Evolutionary conservation across 2,329 filamentous ascomycete species (phyloP).

Genomic region (Aspergillus spinulosporus): DNA sequence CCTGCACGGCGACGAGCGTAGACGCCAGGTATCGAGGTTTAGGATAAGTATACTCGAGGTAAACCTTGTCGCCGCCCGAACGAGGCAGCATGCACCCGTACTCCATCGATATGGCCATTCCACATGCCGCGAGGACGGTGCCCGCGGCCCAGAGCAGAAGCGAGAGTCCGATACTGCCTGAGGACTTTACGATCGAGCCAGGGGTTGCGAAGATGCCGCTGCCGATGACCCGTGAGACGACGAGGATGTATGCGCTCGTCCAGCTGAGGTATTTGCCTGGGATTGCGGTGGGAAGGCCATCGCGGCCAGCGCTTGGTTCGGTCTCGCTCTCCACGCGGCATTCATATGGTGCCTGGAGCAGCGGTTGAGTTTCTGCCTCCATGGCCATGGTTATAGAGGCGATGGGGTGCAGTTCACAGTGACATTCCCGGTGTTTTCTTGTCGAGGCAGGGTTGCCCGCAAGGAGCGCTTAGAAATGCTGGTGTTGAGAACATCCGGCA

Average conservation of each 20-base stretch:
- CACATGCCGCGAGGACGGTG: slow-evolving; percentile 61
- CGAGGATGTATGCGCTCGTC: slow-evolving; percentile 65
- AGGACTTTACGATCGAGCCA: slow-evolving; percentile 64
- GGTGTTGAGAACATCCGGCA: slow-evolving; percentile 21
- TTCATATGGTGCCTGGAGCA: slow-evolving; percentile 14
- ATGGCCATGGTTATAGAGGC: slow-evolving; percentile 16
- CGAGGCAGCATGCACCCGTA: slow-evolving; percentile 70
- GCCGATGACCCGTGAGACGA: slow-evolving; percentile 68
- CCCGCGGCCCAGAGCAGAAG: slow-evolving; percentile 65
- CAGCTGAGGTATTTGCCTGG: slow-evolving; percentile 61
- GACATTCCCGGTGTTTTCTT: not conserved
- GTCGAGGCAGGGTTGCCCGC: not conserved
- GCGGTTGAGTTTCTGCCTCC: slow-evolving; percentile 25
- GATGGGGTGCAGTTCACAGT: not conserved
- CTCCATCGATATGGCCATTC: slow-evolving; percentile 64
- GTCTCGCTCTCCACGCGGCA: not conserved
- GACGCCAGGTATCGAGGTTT: slow-evolving; percentile 64
- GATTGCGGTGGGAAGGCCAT: slow-evolving; percentile 38
- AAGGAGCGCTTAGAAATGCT: slow-evolving; percentile 12
- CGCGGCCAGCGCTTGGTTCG: not conserved
- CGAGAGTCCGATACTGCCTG: slow-evolving; percentile 66
- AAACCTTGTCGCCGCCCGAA: slow-evolving; percentile 69
- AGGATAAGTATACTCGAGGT: slow-evolving; percentile 68
- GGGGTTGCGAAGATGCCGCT: slow-evolving; percentile 73
- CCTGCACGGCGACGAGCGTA: slow-evolving; percentile 63